A percentile compares a stretch with the other conserved stretches of the same genome.
Conservation (phyloP, 164 flowering plant species). For the Malania oleifera region DNA sequence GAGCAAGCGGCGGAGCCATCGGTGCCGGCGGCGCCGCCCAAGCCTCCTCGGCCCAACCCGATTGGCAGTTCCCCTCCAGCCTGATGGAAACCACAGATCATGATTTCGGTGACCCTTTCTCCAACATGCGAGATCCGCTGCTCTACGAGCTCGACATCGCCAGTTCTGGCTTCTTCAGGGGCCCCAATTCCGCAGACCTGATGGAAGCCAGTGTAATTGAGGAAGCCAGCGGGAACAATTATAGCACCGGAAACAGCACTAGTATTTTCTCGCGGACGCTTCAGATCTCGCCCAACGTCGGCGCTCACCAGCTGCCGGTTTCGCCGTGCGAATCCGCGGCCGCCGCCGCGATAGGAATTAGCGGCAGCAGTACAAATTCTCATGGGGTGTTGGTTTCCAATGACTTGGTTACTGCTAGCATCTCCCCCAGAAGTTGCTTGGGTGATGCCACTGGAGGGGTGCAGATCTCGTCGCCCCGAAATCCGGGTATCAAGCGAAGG, state of each 20-base stretch:
- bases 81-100: slow-evolving; percentile 21
- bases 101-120: slow-evolving; percentile 60
- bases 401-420: slow-evolving; percentile 25
- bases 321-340: slow-evolving; percentile 27
- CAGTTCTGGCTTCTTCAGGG: slow-evolving; percentile 20
- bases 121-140: slow-evolving; percentile 48
- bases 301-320: slow-evolving; percentile 23
- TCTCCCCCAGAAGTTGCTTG: slow-evolving; percentile 25
- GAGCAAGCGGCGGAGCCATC: slow-evolving; percentile 36
- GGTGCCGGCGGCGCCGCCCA: not conserved
- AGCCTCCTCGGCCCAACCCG: not conserved
- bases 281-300: slow-evolving; percentile 64
- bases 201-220: not conserved
- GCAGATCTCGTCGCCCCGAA: slow-evolving; percentile 83
- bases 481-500: slow-evolving; percentile 79
- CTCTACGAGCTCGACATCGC: slow-evolving; percentile 32
- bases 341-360: slow-evolving; percentile 18
- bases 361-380: too few relatives aligned
- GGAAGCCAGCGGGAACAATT: not conserved
- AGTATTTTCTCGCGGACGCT: slow-evolving; percentile 58
- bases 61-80: slow-evolving; percentile 31
- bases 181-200: slow-evolving; percentile 12
- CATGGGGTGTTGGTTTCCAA: slow-evolving; percentile 18
- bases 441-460: slow-evolving; percentile 30
- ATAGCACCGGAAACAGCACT: not conserved